A percentile compares a stretch with the other conserved stretches of the same genome.
Evolutionary conservation across 257 asterid species (phyloP).

Genomic region (Solanum etuberosum): DNA sequence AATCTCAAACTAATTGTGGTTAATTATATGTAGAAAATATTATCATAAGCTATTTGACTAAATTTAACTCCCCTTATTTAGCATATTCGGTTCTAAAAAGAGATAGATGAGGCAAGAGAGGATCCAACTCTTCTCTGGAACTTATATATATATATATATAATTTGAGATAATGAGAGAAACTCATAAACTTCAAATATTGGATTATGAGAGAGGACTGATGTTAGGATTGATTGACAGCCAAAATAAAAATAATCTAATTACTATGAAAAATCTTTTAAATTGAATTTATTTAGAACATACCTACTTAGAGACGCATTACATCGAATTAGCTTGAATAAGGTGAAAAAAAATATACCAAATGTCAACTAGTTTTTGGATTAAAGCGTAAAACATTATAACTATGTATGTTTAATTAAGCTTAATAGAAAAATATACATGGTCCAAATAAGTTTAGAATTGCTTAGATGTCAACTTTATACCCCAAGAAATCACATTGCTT

Average conservation of each 20-base stretch:
- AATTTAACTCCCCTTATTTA: background rate
- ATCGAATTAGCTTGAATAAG: background rate
- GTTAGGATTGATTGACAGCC: too few species aligned
- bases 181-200: too few species aligned
- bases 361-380: background rate
- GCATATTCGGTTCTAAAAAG: background rate
- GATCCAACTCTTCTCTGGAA: background rate
- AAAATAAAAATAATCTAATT: background rate
- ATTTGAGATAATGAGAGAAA: background rate
- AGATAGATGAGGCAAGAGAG: background rate
- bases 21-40: background rate
- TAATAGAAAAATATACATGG: background rate
- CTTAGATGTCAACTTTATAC: background rate
- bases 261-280: too few species aligned
- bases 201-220: background rate
- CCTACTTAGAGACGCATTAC: background rate
- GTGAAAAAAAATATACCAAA: background rate
- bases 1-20: background rate
- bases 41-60: background rate
- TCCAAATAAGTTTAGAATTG: background rate
- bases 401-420: background rate
- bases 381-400: background rate
- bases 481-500: background rate
- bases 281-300: too few species aligned
- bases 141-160: too few species aligned